Percentiles rank a stretch among this genome's conserved stretches.
phyloP scores from a whole-genome alignment of 2,329 filamentous ascomycete species.

The Trichoderma afroharzianum region DNA sequence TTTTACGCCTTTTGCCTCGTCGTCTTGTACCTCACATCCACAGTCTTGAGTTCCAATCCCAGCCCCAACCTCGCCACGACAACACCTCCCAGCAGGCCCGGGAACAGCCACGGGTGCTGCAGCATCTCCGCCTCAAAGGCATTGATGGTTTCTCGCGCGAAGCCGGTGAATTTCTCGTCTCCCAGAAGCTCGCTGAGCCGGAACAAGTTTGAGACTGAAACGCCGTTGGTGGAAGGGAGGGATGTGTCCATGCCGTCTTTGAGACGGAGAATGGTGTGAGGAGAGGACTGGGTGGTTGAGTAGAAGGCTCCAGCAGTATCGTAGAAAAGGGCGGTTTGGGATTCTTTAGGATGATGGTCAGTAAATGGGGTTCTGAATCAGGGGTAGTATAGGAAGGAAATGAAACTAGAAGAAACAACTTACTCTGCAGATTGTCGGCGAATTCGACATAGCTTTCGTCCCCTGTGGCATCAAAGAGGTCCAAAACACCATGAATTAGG shows the following conservation, averaged over 20 bases:
- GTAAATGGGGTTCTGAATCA: no score
- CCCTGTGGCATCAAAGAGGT: conserved; percentile 79
- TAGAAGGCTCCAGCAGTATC: conserved; percentile 70
- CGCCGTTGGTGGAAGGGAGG: conserved; percentile 84
- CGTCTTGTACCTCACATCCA: conserved; percentile 26
- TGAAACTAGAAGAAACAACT: conserved; percentile 22
- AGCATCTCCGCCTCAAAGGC: conserved; percentile 90
- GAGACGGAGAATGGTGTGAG: conserved; percentile 74
- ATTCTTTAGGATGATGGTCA: conserved; percentile 44
- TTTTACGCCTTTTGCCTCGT: conserved; percentile 23
- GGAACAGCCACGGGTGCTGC: conserved; percentile 90
- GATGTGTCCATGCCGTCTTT: conserved; percentile 96
- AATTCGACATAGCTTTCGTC: conserved; percentile 73
- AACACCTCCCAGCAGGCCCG: conserved; percentile 71
- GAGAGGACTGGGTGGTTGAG: conserved; percentile 59
- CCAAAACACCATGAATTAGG: conserved; percentile 74
- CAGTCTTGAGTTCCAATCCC: conserved; percentile 51
- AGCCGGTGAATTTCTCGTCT: conserved; percentile 58
- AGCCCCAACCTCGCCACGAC: conserved; percentile 72
- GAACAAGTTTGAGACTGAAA: conserved; percentile 84
- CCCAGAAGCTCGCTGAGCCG: conserved; percentile 68
- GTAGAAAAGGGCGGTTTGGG: conserved; percentile 74
- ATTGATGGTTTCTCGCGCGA: conserved; percentile 70
- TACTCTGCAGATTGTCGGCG: conserved; percentile 76
- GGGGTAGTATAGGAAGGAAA: conserved; percentile 8